Evolutionary conservation across 148 eudicot genomes (phyloP).

Genomic region (Rhododendron vialii): DNA sequence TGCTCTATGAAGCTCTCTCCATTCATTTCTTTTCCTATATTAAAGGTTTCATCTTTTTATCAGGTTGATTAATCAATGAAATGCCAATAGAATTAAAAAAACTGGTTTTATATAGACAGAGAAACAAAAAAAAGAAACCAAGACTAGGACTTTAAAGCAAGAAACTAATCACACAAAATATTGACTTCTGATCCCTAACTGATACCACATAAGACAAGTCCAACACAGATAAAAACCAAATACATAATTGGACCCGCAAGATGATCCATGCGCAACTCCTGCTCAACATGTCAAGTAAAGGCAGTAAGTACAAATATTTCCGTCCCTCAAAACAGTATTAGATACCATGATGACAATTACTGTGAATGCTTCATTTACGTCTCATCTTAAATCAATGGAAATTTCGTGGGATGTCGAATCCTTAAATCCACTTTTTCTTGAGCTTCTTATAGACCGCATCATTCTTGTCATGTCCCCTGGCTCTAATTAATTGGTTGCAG

Average conservation of each 20-base stretch:
- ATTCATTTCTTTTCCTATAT: no score
- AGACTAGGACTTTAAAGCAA: neutral
- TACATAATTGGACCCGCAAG: neutral
- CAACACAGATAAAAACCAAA: no score
- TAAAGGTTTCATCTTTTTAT: neutral
- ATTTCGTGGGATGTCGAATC: neutral
- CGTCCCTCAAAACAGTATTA: neutral
- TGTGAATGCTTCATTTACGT: neutral
- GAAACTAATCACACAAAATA: neutral
- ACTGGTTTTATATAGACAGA: neutral
- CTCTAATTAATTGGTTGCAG: neutral
- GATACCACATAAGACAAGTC: neutral
- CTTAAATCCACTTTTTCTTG: neutral
- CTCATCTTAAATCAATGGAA: neutral
- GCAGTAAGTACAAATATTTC: neutral
- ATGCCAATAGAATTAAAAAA: no score
- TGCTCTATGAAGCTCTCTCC: no score
- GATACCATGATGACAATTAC: neutral
- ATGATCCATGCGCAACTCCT: neutral
- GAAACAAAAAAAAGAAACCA: neutral
- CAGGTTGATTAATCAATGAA: neutral
- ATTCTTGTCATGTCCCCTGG: neutral
- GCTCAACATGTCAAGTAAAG: neutral
- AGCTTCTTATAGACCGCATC: neutral
- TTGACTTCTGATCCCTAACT: neutral